These are phyloP conservation scores for Aspergillus texensis DNA, from an alignment of 2,329 filamentous ascomycete species.

Conservation along the genomic window DNA sequence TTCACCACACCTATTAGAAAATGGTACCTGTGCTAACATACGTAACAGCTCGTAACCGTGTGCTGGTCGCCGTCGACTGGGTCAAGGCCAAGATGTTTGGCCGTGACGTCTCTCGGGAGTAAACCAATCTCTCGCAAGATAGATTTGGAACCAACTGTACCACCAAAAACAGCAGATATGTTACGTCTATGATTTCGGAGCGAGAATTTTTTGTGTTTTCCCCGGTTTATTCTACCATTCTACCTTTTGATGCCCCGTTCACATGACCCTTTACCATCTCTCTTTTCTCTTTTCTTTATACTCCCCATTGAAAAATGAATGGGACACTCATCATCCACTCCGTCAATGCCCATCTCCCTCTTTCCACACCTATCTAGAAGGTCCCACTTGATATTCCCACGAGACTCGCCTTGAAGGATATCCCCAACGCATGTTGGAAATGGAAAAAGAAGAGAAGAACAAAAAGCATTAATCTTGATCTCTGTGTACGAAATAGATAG, in stretches of 20 bases:
- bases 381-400: background rate
- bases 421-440: background rate
- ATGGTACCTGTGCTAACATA: slow-evolving; percentile 17
- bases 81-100: slow-evolving; percentile 95
- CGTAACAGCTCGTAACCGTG: slow-evolving; percentile 78
- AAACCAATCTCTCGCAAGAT: slow-evolving; percentile 29
- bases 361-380: background rate
- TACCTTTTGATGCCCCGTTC: slow-evolving; percentile 17
- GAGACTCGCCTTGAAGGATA: background rate
- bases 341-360: background rate
- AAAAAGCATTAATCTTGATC: slow-evolving; percentile 1
- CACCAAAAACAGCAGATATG: slow-evolving; percentile 19
- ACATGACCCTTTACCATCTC: slow-evolving; percentile 17
- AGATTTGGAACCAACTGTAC: slow-evolving; percentile 15
- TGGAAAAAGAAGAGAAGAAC: background rate
- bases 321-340: background rate
- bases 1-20: background rate
- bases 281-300: slow-evolving; percentile 19
- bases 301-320: background rate
- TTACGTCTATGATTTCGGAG: slow-evolving; percentile 21
- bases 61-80: slow-evolving; percentile 93
- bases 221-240: slow-evolving; percentile 6
- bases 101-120: slow-evolving; percentile 72
- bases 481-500: slow-evolving; percentile 33
- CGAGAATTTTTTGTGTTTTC: slow-evolving; percentile 10